phyloP scores from a whole-genome alignment of 2,329 filamentous ascomycete genomes.

The Coleophoma eucalyptorum region DNA sequence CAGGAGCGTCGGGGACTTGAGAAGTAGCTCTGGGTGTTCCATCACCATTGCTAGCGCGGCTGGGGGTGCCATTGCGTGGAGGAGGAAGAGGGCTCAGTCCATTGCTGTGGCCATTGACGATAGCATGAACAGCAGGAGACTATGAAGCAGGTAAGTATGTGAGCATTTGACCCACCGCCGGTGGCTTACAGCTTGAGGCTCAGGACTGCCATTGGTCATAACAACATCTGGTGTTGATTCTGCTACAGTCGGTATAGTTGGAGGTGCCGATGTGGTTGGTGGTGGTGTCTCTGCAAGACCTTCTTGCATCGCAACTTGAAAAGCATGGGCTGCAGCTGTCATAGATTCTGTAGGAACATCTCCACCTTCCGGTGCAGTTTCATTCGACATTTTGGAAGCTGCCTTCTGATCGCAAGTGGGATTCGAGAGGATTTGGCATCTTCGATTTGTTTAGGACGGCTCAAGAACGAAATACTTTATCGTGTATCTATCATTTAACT shows the following conservation, averaged over 20 bases:
- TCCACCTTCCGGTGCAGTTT: neutral
- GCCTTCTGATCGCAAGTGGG: too few relatives aligned
- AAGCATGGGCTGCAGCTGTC: conserved; percentile 20
- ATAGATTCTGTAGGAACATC: conserved; percentile 14
- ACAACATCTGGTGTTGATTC: conserved; percentile 17
- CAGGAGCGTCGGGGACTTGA: conserved; percentile 47
- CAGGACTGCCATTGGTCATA: conserved; percentile 22
- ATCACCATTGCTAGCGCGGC: conserved; percentile 32
- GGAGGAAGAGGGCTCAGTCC: conserved; percentile 21
- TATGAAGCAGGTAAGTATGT: conserved; percentile 6
- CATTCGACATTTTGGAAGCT: neutral
- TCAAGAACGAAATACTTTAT: too few relatives aligned
- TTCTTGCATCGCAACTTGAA: conserved; percentile 21
- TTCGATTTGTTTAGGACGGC: too few relatives aligned
- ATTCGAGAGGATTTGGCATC: too few relatives aligned
- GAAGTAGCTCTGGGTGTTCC: conserved; percentile 52
- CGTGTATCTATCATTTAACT: too few relatives aligned
- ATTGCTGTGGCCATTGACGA: conserved; percentile 15
- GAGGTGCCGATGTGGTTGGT: conserved; percentile 6
- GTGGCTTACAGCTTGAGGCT: conserved; percentile 16
- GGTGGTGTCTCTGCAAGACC: conserved; percentile 10
- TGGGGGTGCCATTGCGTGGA: conserved; percentile 44
- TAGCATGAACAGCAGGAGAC: conserved; percentile 17
- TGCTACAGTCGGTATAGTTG: conserved; percentile 10
- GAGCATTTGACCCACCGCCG: neutral